Evolutionary conservation across 148 eudicot genomes (phyloP).

Genomic region (Vaccinium macrocarpon): DNA sequence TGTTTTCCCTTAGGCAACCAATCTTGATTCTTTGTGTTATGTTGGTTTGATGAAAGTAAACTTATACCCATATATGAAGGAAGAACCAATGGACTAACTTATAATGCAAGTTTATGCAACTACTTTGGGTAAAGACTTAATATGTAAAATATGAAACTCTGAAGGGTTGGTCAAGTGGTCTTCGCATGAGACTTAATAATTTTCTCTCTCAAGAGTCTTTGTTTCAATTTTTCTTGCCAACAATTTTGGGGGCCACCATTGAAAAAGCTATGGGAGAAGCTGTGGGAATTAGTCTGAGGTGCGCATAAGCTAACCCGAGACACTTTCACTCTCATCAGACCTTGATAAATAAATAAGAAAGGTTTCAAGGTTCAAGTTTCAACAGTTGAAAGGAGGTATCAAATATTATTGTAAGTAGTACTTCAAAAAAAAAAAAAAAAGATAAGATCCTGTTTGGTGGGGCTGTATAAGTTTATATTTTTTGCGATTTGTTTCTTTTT

Average conservation of each 20-base stretch:
- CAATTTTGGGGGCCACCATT: too few species aligned
- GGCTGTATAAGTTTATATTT: constrained; percentile 16
- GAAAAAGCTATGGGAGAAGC: too few species aligned
- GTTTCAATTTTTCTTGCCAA: too few species aligned
- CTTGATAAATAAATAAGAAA: background rate
- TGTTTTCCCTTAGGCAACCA: background rate
- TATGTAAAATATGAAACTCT: background rate
- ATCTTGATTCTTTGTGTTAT: background rate
- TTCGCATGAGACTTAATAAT: too few species aligned
- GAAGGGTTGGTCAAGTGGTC: too few species aligned
- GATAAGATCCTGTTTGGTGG: constrained; percentile 33
- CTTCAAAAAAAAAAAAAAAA: constrained; percentile 8
- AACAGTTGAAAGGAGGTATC: background rate
- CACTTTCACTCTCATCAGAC: too few species aligned
- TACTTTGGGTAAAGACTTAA: background rate
- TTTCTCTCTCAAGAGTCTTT: too few species aligned
- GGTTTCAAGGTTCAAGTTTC: background rate
- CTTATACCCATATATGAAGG: background rate
- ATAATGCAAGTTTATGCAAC: background rate
- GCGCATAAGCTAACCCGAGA: too few species aligned
- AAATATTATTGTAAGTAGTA: constrained; percentile 8
- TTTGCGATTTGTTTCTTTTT: background rate
- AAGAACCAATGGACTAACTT: background rate
- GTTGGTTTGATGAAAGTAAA: constrained; percentile 11
- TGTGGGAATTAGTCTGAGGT: too few species aligned